Evolutionary conservation across 768 basidiomycete species (phyloP).

Genomic region (Lentinula lateritia): DNA sequence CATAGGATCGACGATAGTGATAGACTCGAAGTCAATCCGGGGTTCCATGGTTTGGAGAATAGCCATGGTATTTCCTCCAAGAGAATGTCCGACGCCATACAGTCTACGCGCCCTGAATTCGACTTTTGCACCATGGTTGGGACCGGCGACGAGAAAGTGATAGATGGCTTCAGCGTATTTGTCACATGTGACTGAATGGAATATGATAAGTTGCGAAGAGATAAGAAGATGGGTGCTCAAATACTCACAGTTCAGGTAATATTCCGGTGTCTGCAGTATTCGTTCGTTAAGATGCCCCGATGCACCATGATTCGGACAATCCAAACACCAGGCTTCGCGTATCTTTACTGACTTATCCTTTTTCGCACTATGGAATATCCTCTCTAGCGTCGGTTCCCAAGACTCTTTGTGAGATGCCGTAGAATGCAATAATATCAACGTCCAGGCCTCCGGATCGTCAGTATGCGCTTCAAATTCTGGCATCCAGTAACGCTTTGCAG

Average conservation of each 20-base stretch:
- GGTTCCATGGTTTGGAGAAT: conserved; percentile 48
- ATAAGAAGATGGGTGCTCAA: neutral
- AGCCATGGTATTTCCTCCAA: conserved; percentile 59
- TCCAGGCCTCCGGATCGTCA: conserved; percentile 38
- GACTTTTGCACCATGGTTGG: conserved; percentile 30
- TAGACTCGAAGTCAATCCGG: conserved; percentile 35
- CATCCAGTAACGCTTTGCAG: conserved; percentile 55
- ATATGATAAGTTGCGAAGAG: conserved; percentile 2
- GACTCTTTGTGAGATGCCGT: conserved; percentile 75
- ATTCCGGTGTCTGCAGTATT: conserved; percentile 37
- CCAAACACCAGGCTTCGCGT: conserved; percentile 61
- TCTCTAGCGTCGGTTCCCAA: conserved; percentile 57
- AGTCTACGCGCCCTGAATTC: conserved; percentile 47
- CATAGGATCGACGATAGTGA: conserved; percentile 64
- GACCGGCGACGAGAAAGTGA: conserved; percentile 44
- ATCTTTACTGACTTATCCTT: conserved; percentile 24
- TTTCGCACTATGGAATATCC: conserved; percentile 33
- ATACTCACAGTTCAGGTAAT: conserved; percentile 40
- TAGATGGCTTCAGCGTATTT: conserved; percentile 56
- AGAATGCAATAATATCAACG: conserved; percentile 59
- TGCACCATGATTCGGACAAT: conserved; percentile 71
- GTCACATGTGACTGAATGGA: conserved; percentile 51
- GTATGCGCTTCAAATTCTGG: conserved; percentile 30
- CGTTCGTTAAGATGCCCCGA: conserved; percentile 48
- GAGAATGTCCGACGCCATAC: conserved; percentile 63